Conservation (phyloP, 2,329 filamentous ascomycete species). For the Hymenoscyphus scutula region DNA sequence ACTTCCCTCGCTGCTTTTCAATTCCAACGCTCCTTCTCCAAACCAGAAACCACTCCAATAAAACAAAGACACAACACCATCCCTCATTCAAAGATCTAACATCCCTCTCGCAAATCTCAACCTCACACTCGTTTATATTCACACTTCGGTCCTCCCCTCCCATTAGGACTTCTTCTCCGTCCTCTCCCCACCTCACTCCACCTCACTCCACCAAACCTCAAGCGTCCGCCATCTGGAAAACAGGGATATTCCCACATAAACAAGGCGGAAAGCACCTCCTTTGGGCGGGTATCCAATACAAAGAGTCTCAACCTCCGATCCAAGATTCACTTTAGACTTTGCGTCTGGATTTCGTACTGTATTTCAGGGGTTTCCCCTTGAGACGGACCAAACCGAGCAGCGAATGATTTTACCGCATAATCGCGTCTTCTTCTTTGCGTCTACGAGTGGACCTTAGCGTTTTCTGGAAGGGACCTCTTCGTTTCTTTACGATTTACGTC, state of each 20-base stretch:
- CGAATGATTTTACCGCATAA: neutral
- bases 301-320: constrained; percentile 1
- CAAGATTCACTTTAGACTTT: neutral
- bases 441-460: neutral
- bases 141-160: neutral
- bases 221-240: neutral
- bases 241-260: neutral
- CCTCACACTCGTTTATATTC: neutral
- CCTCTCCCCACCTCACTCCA: neutral
- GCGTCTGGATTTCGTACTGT: too few species aligned
- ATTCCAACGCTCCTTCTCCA: neutral
- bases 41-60: neutral
- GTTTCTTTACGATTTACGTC: neutral
- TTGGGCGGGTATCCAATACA: neutral
- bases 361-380: too few species aligned
- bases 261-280: neutral
- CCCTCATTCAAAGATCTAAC: neutral
- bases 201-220: neutral
- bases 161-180: neutral
- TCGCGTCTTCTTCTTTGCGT: neutral
- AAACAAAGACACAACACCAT: constrained; percentile 8
- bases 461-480: neutral
- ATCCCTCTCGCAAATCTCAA: neutral
- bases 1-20: neutral
- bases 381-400: neutral